Base-by-base conservation (phyloP, 1,284 basidiomycete species). In the Puccinia hordei region DNA sequence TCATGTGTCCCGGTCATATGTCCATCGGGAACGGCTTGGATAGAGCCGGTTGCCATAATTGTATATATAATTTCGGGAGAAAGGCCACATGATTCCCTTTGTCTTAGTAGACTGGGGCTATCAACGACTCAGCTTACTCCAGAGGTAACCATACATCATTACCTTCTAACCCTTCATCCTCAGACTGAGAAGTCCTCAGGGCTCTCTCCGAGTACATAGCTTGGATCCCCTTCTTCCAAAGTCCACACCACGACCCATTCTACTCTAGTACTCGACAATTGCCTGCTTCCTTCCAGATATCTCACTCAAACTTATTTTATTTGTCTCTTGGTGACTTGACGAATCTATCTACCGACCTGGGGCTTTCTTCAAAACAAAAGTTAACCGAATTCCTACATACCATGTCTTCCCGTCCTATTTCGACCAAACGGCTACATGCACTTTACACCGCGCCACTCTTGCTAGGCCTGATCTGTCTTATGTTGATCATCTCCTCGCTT, bases 371-470 rank as follows among this genome's bases (percentile, higher is more conserved):
- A 12, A 6, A 68, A 17, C 46, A 27, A 44, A 3, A 22, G 33
- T 15, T 24, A 8, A 4, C 24, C 35, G 38, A 3, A 44, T 41
- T 38, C 10, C 46, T 46, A 33, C 6, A 9, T 6, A 57, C 3
- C 4, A 78, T 78, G 75, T 27, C 75, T 55, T 55, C 55, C 35
- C 63, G 61, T 35, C 75, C 61, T n/a, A 59, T 78, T 55, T 68
- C 75, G 15, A 27, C 30, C 41, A 68, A 68, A 59, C 75, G 75
- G 27, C 51, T 78, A 15, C 75, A 78, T 33, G 65, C 71, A 2
- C 75, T 78, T 8, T 78, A 78, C 53, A 78, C 75, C 17, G 38
- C 51, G 19, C 75, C 75, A 24, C 75, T 78, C 53, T 12, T 78
- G 19, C 41, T 78, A 15, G 51, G 75, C 35, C 10, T 78, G 2